Percentiles rank a stretch among this genome's conserved stretches.
Conservation (phyloP, 768 basidiomycete genomes). For the Collybiopsis confluens region DNA sequence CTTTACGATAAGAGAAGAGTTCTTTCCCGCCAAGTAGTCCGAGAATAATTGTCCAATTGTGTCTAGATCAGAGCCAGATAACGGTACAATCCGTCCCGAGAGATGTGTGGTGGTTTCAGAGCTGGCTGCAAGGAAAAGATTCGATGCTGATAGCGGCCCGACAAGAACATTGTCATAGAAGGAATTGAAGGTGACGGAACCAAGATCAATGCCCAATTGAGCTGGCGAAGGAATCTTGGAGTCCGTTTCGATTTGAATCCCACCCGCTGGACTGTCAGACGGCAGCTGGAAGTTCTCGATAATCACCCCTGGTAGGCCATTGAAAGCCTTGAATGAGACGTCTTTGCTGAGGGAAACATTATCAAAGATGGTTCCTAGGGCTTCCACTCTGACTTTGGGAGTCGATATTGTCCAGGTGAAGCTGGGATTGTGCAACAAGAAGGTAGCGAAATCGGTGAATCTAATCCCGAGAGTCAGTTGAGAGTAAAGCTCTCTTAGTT, state of each 20-base stretch:
- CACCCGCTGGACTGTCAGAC: constrained; percentile 61
- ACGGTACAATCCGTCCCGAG: constrained; percentile 60
- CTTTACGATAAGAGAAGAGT: constrained; percentile 54
- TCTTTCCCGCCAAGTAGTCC: constrained; percentile 57
- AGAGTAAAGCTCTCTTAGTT: too few relatives aligned
- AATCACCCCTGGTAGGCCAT: constrained; percentile 63
- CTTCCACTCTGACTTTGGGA: constrained; percentile 53
- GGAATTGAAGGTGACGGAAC: constrained; percentile 57
- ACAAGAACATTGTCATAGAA: constrained; percentile 53
- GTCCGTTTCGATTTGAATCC: constrained; percentile 68
- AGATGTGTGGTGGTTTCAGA: constrained; percentile 48
- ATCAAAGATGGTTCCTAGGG: constrained; percentile 68
- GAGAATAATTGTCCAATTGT: constrained; percentile 63
- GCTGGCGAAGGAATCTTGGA: constrained; percentile 61
- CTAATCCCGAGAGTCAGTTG: constrained; percentile 18
- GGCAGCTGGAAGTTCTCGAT: constrained; percentile 71
- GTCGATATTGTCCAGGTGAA: constrained; percentile 75
- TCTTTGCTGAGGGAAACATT: constrained; percentile 57
- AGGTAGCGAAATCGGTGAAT: constrained; percentile 65
- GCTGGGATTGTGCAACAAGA: constrained; percentile 55
- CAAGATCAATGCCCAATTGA: constrained; percentile 68
- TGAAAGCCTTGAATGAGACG: constrained; percentile 65
- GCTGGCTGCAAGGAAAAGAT: constrained; percentile 47
- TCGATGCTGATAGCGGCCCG: constrained; percentile 51
- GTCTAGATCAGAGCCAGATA: constrained; percentile 49